Base-by-base conservation (phyloP, 352 stramenopile genomes). In the Phytophthora uliginosa region DNA sequence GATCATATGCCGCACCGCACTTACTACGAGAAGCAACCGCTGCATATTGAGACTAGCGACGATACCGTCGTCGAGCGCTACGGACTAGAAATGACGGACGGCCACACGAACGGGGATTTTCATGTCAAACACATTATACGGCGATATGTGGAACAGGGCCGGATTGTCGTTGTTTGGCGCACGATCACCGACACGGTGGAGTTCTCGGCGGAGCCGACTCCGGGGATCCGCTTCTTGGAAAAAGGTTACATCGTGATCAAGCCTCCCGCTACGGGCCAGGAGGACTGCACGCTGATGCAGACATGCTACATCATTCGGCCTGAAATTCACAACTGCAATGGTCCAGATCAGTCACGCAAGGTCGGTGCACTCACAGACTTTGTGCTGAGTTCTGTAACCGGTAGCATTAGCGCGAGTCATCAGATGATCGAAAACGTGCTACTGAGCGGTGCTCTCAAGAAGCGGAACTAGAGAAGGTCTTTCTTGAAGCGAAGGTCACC, bases 341-440 rank as follows among this genome's bases (percentile, higher is more conserved):
- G 62, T 9, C 65, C 62, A 1, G 76, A 80, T 48, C 73, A 78
- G 17, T 63, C 69, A 13, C 67, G 71, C 15, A 86, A 82, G 53
- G 74, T 89, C 13, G 74, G 72, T 26, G 74, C 77, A 10, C 66
- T 89, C 28, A 89, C 79, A 7, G 77, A 89, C 24, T 85, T 89
- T 52, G 81, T 86, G 48, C 67, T 89, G 7, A 83, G 79, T 54
- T 77, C 76, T 13, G 75, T 79, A 9, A 75, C 65, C 15, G 77
- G 74, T 20, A 89, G 67, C 40, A 77, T 86, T 38, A 81, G 73
- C 15, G 66, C 71, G 20, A 85, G 71, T 31, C 77, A 89, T 51
- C 77, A 89, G 36, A 86, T 86, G 79, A 85, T 89, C 8, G 81
- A 89, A 45, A 86, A 89, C 28, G 69, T 82, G n/a, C 66, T 84